These are phyloP conservation scores for Brassica balearica DNA, from an alignment of 441 rosid genomes.

Conservation along the genomic window DNA sequence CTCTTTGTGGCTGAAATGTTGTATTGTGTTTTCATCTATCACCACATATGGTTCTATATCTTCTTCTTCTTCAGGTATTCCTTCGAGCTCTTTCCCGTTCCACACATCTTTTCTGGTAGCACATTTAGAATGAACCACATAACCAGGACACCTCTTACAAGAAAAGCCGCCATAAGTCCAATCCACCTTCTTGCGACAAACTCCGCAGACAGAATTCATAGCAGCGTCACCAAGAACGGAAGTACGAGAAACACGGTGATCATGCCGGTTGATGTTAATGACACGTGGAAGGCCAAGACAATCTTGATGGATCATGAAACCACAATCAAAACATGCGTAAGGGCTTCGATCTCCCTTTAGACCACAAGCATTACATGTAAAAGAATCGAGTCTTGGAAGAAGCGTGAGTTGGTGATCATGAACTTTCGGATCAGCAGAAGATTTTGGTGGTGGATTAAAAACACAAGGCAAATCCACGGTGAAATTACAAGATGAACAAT, in stretches of 20 bases:
- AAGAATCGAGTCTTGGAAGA: background rate
- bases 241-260: constrained; percentile 16
- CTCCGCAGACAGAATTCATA: background rate
- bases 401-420: constrained; percentile 13
- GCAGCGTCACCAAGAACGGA: background rate
- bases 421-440: background rate
- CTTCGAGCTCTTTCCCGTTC: constrained; percentile 14
- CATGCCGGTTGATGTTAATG: constrained; percentile 21
- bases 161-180: background rate
- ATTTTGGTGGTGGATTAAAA: background rate
- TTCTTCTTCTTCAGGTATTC: constrained; percentile 4
- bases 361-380: background rate
- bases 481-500: background rate
- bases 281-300: constrained; percentile 14
- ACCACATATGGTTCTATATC: constrained; percentile 4
- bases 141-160: background rate
- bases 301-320: background rate
- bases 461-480: background rate
- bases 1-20: constrained; percentile 11
- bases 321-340: background rate
- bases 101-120: background rate
- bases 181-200: background rate
- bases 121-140: constrained; percentile 6
- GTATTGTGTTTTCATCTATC: background rate
- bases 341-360: constrained; percentile 20